Conservation (phyloP, 805 yeast genomes). For the Pichia nanzhaoensis region DNA sequence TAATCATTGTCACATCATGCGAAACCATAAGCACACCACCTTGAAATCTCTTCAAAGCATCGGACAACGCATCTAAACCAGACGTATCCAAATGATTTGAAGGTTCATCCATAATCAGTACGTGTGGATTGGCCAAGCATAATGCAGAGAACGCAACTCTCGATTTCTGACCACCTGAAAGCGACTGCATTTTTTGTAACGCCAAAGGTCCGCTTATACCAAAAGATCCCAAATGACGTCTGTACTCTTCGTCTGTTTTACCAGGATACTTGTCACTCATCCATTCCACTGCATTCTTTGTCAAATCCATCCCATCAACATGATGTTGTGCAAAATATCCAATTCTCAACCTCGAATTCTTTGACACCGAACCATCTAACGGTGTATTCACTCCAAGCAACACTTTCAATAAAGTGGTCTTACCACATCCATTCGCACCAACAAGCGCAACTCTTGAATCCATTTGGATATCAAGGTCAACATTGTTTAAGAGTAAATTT, state of each 20-base stretch:
- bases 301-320: conserved; percentile 93
- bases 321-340: conserved; percentile 99
- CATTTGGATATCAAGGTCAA: conserved; percentile 86
- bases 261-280: conserved; percentile 87
- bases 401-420: conserved; percentile 85
- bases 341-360: conserved; percentile 80
- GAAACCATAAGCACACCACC: conserved; percentile 98
- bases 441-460: conserved; percentile 93
- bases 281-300: conserved; percentile 86
- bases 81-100: conserved; percentile 97
- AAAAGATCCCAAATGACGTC: conserved; percentile 93
- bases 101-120: conserved; percentile 92
- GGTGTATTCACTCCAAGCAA: conserved; percentile 76
- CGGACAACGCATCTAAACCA: conserved; percentile 92
- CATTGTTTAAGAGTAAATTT: conserved; percentile 61
- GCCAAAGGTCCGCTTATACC: conserved; percentile 96
- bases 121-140: conserved; percentile 85
- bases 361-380: conserved; percentile 66
- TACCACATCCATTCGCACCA: conserved; percentile 99
- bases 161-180: conserved; percentile 98
- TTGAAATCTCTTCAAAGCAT: conserved; percentile 77
- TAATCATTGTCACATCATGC: conserved; percentile 91
- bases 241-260: conserved; percentile 90
- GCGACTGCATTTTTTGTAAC: conserved; percentile 76
- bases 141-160: conserved; percentile 97